Conservation (phyloP, 768 basidiomycete genomes). For the Phaeotremella skinneri region DNA sequence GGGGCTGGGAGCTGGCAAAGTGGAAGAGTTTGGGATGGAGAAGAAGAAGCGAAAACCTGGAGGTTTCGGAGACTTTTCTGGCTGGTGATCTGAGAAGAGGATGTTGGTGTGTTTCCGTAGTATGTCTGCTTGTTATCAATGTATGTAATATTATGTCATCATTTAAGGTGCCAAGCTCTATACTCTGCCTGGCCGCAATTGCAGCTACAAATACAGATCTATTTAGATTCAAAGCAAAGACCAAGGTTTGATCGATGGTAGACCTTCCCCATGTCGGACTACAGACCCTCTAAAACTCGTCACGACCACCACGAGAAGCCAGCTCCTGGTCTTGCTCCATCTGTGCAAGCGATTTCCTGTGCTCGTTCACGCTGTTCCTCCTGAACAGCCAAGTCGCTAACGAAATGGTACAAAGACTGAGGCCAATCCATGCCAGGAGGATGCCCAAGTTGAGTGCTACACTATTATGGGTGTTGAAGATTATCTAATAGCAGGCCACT, state of each 20-base stretch:
- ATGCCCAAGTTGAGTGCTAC: conserved; percentile 48
- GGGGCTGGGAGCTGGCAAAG: conserved; percentile 22
- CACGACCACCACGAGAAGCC: background rate
- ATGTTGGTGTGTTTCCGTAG: conserved; percentile 2
- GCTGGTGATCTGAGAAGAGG: conserved; percentile 30
- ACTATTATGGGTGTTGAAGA: conserved; percentile 51
- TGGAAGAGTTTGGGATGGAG: conserved; percentile 53
- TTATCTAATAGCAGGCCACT: conserved; percentile 38
- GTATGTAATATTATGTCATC: too few species aligned
- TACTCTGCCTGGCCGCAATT: too few species aligned
- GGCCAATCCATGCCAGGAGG: conserved; percentile 46
- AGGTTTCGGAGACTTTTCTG: conserved; percentile 73
- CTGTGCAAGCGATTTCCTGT: conserved; percentile 20
- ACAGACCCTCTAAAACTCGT: background rate
- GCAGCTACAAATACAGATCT: too few species aligned
- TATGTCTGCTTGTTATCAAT: too few species aligned
- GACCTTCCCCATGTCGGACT: too few species aligned
- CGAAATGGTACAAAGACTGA: conserved; percentile 44
- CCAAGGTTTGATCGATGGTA: too few species aligned
- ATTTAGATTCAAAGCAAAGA: too few species aligned
- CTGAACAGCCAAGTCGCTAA: conserved; percentile 41
- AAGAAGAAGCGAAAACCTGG: conserved; percentile 74
- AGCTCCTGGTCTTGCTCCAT: conserved; percentile 13
- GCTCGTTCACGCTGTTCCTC: conserved; percentile 31
- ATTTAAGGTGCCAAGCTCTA: too few species aligned